phyloP scores from a whole-genome alignment of 2,329 filamentous ascomycete genomes.

The Colletotrichum lentis region DNA sequence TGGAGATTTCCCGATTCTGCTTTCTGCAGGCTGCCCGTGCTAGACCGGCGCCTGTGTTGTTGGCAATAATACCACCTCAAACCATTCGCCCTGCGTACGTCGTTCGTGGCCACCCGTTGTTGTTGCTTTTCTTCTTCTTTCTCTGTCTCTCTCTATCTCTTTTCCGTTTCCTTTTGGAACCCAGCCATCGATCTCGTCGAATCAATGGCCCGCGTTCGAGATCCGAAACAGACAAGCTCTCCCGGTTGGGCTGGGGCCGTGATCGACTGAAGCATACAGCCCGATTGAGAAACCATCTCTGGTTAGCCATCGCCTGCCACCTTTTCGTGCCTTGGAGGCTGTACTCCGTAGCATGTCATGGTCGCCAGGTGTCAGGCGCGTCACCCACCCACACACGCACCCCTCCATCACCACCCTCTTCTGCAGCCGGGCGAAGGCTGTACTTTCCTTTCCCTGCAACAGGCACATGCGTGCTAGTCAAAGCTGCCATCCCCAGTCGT shows the following conservation, averaged over 20 bases:
- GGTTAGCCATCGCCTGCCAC: constrained; percentile 12
- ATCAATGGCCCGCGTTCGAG: constrained; percentile 18
- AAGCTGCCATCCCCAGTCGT: constrained; percentile 23
- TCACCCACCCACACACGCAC: constrained; percentile 10
- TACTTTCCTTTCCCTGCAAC: constrained; percentile 35
- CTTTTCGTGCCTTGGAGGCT: constrained; percentile 18
- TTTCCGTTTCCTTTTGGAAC: constrained; percentile 31
- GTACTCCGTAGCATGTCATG: constrained; percentile 17
- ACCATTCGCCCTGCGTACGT: constrained; percentile 28
- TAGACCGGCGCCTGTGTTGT: constrained; percentile 10
- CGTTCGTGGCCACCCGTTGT: constrained; percentile 10
- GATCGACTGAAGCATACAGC: constrained; percentile 32
- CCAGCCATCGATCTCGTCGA: constrained; percentile 10
- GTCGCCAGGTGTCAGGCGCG: background rate
- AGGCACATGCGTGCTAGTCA: constrained; percentile 27
- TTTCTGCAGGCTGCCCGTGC: constrained; percentile 23
- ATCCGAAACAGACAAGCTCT: constrained; percentile 33
- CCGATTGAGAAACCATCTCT: constrained; percentile 31
- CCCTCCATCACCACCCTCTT: constrained; percentile 26
- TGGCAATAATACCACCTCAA: constrained; percentile 32
- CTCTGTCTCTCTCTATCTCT: constrained; percentile 16
- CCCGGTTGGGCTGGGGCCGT: constrained; percentile 7
- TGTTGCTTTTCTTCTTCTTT: too few species aligned
- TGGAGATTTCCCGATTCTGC: constrained; percentile 19
- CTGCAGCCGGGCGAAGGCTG: constrained; percentile 27